Conservation (phyloP, 805 yeast species). For the Myxozyma melibiosi region DNA sequence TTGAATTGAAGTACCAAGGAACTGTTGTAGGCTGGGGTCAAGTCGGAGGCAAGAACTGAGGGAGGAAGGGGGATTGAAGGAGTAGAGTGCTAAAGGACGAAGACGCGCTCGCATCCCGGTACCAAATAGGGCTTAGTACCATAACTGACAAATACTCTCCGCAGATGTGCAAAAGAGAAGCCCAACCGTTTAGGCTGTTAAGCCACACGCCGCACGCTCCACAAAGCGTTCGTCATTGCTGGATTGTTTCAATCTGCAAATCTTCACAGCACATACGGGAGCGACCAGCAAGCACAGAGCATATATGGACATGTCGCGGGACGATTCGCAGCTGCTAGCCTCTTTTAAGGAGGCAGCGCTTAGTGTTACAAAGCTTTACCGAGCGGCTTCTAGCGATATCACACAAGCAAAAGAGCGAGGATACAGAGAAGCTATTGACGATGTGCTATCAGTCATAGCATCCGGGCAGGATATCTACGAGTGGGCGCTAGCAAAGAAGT, state of each 20-base stretch:
- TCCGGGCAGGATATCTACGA: constrained; percentile 33
- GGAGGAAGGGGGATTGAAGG: no score
- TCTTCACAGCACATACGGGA: neutral
- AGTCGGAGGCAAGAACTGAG: no score
- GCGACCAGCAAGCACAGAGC: neutral
- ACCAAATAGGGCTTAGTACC: no score
- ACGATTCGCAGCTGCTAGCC: constrained; percentile 57
- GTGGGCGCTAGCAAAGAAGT: constrained; percentile 30
- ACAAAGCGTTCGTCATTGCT: neutral
- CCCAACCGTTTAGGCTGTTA: neutral
- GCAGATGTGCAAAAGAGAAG: neutral
- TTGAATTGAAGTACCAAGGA: no score
- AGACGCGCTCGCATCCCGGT: no score
- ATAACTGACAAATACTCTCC: no score
- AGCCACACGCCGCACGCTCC: constrained; percentile 8
- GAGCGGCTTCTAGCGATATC: constrained; percentile 58
- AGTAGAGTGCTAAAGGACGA: no score
- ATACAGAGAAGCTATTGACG: constrained; percentile 63
- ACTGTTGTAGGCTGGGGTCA: no score
- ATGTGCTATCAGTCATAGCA: constrained; percentile 44
- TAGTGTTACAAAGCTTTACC: constrained; percentile 66
- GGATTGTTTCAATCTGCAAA: neutral
- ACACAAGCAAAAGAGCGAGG: constrained; percentile 56
- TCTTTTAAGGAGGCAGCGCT: constrained; percentile 74
- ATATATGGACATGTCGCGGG: constrained; percentile 39